Percentiles rank a stretch among this genome's conserved stretches.
Conservation (phyloP, 169 alveolate species). For the Plasmodium vivax region DNA sequence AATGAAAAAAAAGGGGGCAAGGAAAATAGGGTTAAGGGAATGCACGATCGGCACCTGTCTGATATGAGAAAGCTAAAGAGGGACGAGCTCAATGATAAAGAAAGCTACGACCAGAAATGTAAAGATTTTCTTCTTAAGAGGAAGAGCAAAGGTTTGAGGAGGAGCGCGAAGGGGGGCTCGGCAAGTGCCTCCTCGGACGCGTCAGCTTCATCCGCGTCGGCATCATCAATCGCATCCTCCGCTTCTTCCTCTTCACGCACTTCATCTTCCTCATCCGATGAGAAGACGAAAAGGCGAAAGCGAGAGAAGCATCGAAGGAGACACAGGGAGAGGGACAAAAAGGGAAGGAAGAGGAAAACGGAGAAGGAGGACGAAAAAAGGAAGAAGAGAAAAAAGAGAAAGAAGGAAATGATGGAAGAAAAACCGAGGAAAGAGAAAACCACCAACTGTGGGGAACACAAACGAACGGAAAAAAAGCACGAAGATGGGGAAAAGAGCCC, state of each 20-base stretch:
- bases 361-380: not conserved
- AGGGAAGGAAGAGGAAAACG: slow-evolving; percentile 3
- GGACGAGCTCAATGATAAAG: slow-evolving; percentile 49
- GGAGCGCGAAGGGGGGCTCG: not conserved
- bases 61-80: slow-evolving; percentile 37
- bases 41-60: slow-evolving; percentile 15
- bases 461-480: slow-evolving; percentile 5
- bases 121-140: slow-evolving; percentile 38
- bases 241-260: not conserved
- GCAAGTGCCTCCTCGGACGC: not conserved
- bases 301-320: slow-evolving; percentile 13
- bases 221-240: not conserved
- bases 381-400: not conserved
- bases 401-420: not conserved
- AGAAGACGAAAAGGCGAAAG: slow-evolving; percentile 19
- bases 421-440: not conserved
- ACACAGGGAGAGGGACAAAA: not conserved
- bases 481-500: not conserved
- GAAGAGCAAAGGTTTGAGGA: not conserved
- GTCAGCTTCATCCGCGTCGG: not conserved
- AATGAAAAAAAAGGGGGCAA: slow-evolving; percentile 1
- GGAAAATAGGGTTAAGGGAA: slow-evolving; percentile 35
- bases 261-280: not conserved
- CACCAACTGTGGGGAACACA: not conserved
- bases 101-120: slow-evolving; percentile 46